Percentiles rank a stretch among this genome's conserved stretches.
These are phyloP conservation scores for Dendrobium catenatum DNA, from an alignment of 106 monocot species.

Conservation along the genomic window DNA sequence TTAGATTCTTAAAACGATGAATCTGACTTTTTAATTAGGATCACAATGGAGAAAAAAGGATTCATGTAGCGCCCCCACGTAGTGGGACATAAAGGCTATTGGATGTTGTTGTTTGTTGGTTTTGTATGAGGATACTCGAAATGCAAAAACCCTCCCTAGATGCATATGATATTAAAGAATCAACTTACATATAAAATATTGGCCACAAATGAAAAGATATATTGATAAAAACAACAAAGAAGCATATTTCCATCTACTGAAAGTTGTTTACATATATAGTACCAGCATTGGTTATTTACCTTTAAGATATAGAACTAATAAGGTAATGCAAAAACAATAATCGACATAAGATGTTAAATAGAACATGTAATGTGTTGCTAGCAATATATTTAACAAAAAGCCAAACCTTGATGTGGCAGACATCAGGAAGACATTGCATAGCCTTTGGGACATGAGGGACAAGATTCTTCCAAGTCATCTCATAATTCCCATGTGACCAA, in stretches of 20 bases:
- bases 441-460: conserved; percentile 52
- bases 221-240: neutral
- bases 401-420: conserved; percentile 87
- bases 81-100: too few species aligned
- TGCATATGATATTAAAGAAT: neutral
- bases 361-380: neutral
- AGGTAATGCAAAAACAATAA: neutral
- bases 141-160: neutral
- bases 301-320: neutral
- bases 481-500: conserved; percentile 72
- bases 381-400: neutral
- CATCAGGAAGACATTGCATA: conserved; percentile 82
- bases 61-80: too few species aligned
- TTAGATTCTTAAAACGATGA: too few species aligned
- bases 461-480: conserved; percentile 69
- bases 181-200: neutral
- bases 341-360: neutral
- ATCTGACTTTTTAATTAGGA: too few species aligned
- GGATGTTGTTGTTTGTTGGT: too few species aligned
- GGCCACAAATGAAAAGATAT: neutral
- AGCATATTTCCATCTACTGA: neutral
- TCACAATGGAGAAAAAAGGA: too few species aligned
- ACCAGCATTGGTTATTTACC: neutral
- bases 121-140: too few species aligned
- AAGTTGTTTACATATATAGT: neutral